Base-by-base conservation (phyloP, 75 land plant genomes). In the Gnetum montanum region DNA sequence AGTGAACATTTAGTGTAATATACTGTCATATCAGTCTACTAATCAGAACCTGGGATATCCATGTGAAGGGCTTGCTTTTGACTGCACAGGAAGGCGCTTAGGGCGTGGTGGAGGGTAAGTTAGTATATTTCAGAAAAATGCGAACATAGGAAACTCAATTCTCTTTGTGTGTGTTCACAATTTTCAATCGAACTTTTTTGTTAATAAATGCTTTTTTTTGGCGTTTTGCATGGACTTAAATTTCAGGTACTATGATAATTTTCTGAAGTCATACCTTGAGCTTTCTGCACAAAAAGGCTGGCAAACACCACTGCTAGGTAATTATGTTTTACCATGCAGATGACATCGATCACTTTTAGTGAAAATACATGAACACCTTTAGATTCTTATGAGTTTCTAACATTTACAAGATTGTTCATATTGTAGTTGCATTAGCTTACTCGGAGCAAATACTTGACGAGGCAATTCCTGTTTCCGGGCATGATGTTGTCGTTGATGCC, bases 61-160 rank as follows among this genome's bases (percentile, higher is more conserved):
- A n/a, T n/a, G n/a, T 35, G 34, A 71, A 92, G 97, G 97, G 43
- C 72, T 88, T 43, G 97, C 94, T 15, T 92, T 92, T 70, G 95
- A 92, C 55, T 63, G 55, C 61, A 44, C 73, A 41, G 97, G 97
- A 37, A 63, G 82, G 45, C 97, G 97, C 37, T 53, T 88, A 61
- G 97, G 97, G 41, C 94, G 97, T 58, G 97, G 97, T 62, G 94
- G 94, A 60, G 97, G 97, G 97, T 87, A 80, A 52, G 68, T 16
- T 40, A n/a, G n/a, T n/a, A n/a, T n/a, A n/a, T n/a, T 26, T 1
- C 25, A 40, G 10, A 15, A 40, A 40, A 15, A 40, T 15, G 10
- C 15, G 10, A 40, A 40, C 41, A 8, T 8, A 13, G 15, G 20
- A 49, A 13, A 49, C 51, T 20, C 8, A 8, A 19, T 38, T 8